Conservation (phyloP, 345 rosid species). For the Gossypium mustelinum region DNA sequence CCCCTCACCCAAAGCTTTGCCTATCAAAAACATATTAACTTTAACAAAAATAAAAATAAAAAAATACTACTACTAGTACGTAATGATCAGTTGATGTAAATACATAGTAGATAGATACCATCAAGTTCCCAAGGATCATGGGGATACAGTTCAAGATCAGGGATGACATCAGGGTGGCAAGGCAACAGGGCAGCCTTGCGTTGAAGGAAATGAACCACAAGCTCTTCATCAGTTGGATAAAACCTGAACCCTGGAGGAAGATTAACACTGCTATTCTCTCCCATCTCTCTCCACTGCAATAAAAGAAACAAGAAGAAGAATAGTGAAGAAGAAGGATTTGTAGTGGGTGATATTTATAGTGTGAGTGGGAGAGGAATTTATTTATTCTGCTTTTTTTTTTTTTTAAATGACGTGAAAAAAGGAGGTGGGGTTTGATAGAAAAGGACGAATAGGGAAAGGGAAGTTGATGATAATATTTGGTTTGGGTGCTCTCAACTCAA, state of each 20-base stretch:
- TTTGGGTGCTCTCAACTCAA: slow-evolving; percentile 4
- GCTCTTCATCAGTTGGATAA: slow-evolving; percentile 84
- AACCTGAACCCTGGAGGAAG: slow-evolving; percentile 95
- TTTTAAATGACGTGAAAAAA: slow-evolving; percentile 34
- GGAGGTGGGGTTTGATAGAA: slow-evolving; percentile 29
- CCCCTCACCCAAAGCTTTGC: slow-evolving; percentile 80
- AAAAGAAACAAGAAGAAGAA: neutral
- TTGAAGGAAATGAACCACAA: slow-evolving; percentile 89
- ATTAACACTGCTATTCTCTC: slow-evolving; percentile 32
- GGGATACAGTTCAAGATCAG: slow-evolving; percentile 80
- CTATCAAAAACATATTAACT: slow-evolving; percentile 24
- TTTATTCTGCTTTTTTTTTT: too few relatives aligned
- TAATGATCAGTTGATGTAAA: neutral
- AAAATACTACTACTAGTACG: neutral
- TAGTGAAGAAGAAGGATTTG: slow-evolving; percentile 18
- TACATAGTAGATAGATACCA: slow-evolving; percentile 31
- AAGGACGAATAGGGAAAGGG: neutral
- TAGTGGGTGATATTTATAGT: slow-evolving; percentile 29
- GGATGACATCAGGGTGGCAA: slow-evolving; percentile 90
- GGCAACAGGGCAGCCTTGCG: slow-evolving; percentile 81
- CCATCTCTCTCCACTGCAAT: slow-evolving; percentile 28
- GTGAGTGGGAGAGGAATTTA: neutral
- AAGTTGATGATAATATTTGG: neutral
- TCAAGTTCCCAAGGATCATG: slow-evolving; percentile 95
- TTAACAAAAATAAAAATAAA: too few relatives aligned